Evolutionary conservation across 495 filamentous ascomycete genomes (phyloP), one percentile per base, ranked within the genome.

Genomic region (Bryoglossum gracile): DNA sequence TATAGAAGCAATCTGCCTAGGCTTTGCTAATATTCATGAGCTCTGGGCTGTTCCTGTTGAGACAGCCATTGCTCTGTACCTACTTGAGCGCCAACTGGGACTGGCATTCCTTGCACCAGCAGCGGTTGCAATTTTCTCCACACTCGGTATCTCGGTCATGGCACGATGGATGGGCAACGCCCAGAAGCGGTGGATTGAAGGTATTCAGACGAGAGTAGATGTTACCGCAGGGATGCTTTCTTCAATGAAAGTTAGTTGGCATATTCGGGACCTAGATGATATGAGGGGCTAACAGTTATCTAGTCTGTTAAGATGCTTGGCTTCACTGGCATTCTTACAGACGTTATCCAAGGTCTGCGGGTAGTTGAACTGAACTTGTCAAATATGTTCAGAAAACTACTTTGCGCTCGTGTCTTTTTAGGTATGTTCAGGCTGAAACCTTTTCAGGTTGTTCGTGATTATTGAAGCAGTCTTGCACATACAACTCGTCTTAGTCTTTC

Each of bases 11-110:
- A 63, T 65, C 36, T 66, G 65, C 4, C 59, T 64, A 19, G 75
- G 70, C 1, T 68, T 71, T 59, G 61, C 66, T 16, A 62, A 60
- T 19, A 62, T 80, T 38, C 75, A 83, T 47, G 77, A 82, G 46
- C 64, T 77, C 22, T 83, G 78, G 78, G 65, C 64, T 3, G 60
- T 52, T 33, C 37, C 57, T 4, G 59, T 65, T 54, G 55, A 58
- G 19, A 35, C 60, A 10, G 54, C 23, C 16, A 50, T 64, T 17
- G 62, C 59, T n/a, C 35, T 55, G n/a, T 64, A 32, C 17, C 46
- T 64, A 13, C 41, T 64, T 2, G 24, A 62, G 8, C 45, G 45
- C 17, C 56, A 64, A 35, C 45, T 62, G 10, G 62, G 62, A 0
- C 37, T 60, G 14, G 48, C 55, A 19, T 55, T 52, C 25, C 44